Base-by-base conservation (phyloP, 2,329 filamentous ascomycete genomes). In the Juglanconis juglandina region DNA sequence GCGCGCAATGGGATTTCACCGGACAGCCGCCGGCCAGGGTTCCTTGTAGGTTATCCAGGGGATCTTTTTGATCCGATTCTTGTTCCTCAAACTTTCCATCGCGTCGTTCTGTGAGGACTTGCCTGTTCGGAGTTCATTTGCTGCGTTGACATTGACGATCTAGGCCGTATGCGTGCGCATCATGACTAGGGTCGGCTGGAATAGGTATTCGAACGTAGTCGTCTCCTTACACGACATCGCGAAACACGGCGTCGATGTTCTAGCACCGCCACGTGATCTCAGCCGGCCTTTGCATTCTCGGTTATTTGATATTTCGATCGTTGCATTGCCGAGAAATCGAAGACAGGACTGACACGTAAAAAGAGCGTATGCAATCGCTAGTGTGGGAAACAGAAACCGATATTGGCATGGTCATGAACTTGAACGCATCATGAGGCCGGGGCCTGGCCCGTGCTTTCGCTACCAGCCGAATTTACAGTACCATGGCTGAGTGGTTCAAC, bases 81-180 rank as follows among this genome's bases (percentile, higher is more conserved):
- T 24, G 11, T 59, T 30, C 49, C 34, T 53, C 51, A 32, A 42
- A 42, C 14, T 30, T 37, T 34, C 59, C 17, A 6, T 52, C 55
- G 35, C 34, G 57, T 24, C 53, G 58, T 24, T 24, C 53, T 57
- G 60, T 56, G 53, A 60, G 54, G 57, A 56, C 30, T 32, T 42
- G 42, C 14, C 5, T 47, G 54, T 61, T 61, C 59, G 24, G 39
- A 7, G 24, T 24, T 24, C 24, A 41, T 11, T 39, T 34, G n/a
- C n/a, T 14, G 34, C 41, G 37, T 53, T 34, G 57, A 55, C 50
- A 32, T 59, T 50, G 58, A 49, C 52, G 51, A 59, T 39, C 57
- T 35, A 42, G 56, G 17, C 44, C n/a, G 14, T n/a, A 47, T 47
- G 14, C 9, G 44, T 47, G 14, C n/a, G 53, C 60, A 57, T 50